A percentile compares a stretch with the other conserved stretches of the same genome.
phyloP scores from a whole-genome alignment of 495 filamentous ascomycete genomes.

The Chaetomium tenue region DNA sequence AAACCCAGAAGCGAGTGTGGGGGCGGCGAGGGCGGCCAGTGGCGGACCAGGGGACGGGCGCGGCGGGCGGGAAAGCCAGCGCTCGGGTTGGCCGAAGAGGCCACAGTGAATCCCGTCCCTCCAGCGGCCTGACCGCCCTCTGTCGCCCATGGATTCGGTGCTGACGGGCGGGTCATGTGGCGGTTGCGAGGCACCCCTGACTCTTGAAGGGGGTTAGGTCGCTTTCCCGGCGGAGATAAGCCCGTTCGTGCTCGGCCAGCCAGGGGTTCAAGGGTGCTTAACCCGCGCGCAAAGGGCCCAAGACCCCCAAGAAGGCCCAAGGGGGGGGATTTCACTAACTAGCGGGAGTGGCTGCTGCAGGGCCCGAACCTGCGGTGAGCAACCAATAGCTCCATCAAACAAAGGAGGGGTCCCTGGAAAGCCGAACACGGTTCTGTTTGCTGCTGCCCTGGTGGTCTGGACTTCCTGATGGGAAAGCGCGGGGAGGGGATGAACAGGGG shows the following conservation, averaged over 20 bases:
- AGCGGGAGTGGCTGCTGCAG: constrained; percentile 9
- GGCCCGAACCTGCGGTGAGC: constrained; percentile 9
- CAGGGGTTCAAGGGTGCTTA: neutral
- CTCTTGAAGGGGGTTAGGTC: too few species aligned
- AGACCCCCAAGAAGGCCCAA: neutral
- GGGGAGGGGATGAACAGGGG: neutral
- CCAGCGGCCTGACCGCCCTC: neutral
- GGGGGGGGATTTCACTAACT: neutral
- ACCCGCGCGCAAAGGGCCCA: neutral
- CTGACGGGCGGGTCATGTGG: constrained; percentile 9
- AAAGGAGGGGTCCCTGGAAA: too few species aligned
- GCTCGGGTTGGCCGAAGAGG: constrained; percentile 6
- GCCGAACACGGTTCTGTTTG: too few species aligned
- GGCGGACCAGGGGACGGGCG: neutral
- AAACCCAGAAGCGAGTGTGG: neutral
- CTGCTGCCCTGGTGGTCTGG: too few species aligned
- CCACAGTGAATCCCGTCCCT: neutral
- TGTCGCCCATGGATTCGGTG: constrained; percentile 13
- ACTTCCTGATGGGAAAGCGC: neutral
- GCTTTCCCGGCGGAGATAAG: constrained; percentile 4
- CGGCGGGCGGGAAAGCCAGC: neutral
- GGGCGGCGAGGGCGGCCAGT: neutral
- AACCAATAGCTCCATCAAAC: neutral
- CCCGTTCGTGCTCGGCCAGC: neutral
- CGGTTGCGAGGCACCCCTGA: neutral